A percentile compares a stretch with the other conserved stretches of the same genome.
phyloP scores from a whole-genome alignment of 768 basidiomycete genomes.

The Coprinellus aureogranulatus region DNA sequence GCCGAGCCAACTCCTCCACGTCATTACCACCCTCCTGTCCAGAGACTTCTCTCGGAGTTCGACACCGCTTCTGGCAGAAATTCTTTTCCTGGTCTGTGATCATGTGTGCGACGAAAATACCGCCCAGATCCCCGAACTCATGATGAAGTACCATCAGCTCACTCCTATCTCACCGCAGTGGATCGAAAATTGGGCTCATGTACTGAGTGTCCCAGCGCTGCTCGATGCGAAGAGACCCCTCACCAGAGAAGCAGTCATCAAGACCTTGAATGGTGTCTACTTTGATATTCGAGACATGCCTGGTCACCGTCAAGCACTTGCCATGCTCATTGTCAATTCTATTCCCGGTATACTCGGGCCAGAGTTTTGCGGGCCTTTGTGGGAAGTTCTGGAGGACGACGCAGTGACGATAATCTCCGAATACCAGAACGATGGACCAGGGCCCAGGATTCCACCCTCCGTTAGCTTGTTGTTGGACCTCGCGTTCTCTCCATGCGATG shows the following conservation, averaged over 20 bases:
- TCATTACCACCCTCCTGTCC: slow-evolving; percentile 59
- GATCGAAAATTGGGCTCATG: slow-evolving; percentile 62
- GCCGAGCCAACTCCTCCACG: slow-evolving; percentile 60
- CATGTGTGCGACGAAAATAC: slow-evolving; percentile 71
- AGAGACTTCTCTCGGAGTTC: slow-evolving; percentile 59
- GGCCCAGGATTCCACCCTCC: slow-evolving; percentile 45
- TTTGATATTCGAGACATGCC: slow-evolving; percentile 69
- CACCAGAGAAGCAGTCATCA: slow-evolving; percentile 58
- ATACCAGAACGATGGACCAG: slow-evolving; percentile 28
- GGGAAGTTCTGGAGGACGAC: slow-evolving; percentile 69
- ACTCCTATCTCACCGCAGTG: slow-evolving; percentile 72
- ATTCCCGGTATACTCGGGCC: slow-evolving; percentile 24
- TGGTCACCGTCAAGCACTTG: slow-evolving; percentile 54
- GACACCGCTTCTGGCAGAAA: slow-evolving; percentile 59
- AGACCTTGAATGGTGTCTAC: slow-evolving; percentile 56
- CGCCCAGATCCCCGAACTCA: slow-evolving; percentile 54
- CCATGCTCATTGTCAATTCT: slow-evolving; percentile 53
- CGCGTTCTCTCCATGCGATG: slow-evolving; percentile 25
- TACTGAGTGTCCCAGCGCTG: slow-evolving; percentile 50
- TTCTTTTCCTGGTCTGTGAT: slow-evolving; percentile 63
- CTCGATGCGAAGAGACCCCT: slow-evolving; percentile 43
- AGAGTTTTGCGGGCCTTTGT: slow-evolving; percentile 43
- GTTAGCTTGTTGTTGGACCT: slow-evolving; percentile 61
- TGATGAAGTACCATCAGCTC: slow-evolving; percentile 66
- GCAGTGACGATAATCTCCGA: slow-evolving; percentile 64